These are phyloP conservation scores for Phaeosphaeria sp. DNA, from an alignment of 2,329 filamentous ascomycete species.

Conservation along the genomic window DNA sequence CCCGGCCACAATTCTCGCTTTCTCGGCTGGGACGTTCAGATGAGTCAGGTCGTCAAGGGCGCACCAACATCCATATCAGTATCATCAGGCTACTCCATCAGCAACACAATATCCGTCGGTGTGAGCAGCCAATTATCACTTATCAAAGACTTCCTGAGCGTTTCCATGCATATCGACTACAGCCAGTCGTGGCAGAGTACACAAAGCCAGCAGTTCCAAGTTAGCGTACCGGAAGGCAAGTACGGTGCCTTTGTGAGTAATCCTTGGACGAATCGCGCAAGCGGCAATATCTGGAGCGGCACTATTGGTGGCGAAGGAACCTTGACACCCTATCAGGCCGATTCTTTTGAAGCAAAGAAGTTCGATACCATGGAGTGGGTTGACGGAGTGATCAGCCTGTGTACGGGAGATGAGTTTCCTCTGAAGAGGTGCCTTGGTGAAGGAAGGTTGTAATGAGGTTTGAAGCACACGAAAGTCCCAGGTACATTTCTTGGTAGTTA, in stretches of 20 bases:
- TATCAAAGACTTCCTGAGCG: constrained; percentile 34
- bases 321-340: constrained; percentile 38
- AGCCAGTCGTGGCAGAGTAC: constrained; percentile 41
- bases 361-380: constrained; percentile 49
- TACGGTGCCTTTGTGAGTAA: constrained; percentile 52
- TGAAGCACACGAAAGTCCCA: background rate
- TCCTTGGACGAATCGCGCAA: constrained; percentile 40
- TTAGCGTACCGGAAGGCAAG: constrained; percentile 45
- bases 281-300: constrained; percentile 47
- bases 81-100: constrained; percentile 44
- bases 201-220: constrained; percentile 40
- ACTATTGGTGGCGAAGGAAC: constrained; percentile 39
- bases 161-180: constrained; percentile 36
- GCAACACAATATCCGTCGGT: constrained; percentile 41
- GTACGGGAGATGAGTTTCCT: constrained; percentile 47
- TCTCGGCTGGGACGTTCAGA: constrained; percentile 50
- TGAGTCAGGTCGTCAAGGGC: constrained; percentile 47
- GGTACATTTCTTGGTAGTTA: too few relatives aligned
- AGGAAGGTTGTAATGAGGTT: constrained; percentile 31
- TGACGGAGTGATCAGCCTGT: constrained; percentile 49
- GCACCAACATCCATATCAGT: constrained; percentile 37
- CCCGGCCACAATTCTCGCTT: constrained; percentile 34
- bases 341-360: constrained; percentile 43
- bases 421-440: constrained; percentile 49
- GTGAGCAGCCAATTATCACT: constrained; percentile 20